Conservation (phyloP, 805 yeast genomes). For the Nakazawaea populi region DNA sequence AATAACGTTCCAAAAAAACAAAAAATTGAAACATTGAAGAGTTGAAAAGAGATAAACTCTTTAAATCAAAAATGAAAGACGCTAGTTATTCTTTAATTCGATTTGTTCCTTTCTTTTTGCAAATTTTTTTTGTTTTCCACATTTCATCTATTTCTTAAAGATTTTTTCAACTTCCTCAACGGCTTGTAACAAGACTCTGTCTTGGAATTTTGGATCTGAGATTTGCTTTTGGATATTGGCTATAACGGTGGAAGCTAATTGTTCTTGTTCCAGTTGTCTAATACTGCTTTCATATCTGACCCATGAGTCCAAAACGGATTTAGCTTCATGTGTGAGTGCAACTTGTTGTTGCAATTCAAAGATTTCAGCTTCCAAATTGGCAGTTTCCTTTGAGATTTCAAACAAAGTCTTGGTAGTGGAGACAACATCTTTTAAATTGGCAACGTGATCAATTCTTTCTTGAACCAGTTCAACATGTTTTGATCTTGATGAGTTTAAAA, state of each 20-base stretch:
- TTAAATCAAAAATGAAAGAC: too few species aligned
- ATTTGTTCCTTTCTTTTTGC: too few species aligned
- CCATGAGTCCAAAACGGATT: conserved; percentile 96
- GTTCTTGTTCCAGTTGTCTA: conserved; percentile 93
- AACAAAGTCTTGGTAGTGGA: conserved; percentile 87
- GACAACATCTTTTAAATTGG: conserved; percentile 88
- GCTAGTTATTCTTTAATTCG: too few species aligned
- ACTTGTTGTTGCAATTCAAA: conserved; percentile 91
- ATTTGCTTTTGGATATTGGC: conserved; percentile 84
- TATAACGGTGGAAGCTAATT: conserved; percentile 80
- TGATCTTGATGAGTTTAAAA: conserved; percentile 82
- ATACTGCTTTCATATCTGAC: conserved; percentile 96
- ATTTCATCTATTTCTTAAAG: not conserved
- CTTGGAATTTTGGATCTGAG: conserved; percentile 87
- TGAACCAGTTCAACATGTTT: conserved; percentile 91
- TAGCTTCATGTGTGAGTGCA: conserved; percentile 84
- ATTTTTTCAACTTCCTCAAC: conserved; percentile 84
- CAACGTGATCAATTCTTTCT: conserved; percentile 82
- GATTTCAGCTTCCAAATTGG: conserved; percentile 88
- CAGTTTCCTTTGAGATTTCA: conserved; percentile 94
- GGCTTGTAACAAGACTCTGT: conserved; percentile 83
- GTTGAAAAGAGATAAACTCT: too few species aligned
- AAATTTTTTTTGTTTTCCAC: too few species aligned
- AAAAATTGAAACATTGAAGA: too few species aligned
- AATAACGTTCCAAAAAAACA: too few species aligned